Percentiles rank a stretch among this genome's conserved stretches.
Conservation (phyloP, 2,329 filamentous ascomycete genomes). For the Sporothrix brasiliensis region DNA sequence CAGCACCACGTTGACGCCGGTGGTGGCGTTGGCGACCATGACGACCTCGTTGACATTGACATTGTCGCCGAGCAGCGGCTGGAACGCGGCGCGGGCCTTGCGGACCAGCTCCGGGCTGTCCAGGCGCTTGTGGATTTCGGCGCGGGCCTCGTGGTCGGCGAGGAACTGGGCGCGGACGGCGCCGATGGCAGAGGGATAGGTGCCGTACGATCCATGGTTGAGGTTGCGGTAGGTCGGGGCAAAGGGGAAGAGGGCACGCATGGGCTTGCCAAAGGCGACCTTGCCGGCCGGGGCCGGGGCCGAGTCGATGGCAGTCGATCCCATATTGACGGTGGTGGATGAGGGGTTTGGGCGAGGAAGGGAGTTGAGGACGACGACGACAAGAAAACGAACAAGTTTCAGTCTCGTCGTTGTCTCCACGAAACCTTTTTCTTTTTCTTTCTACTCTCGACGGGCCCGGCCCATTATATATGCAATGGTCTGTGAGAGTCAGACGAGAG, state of each 20-base stretch:
- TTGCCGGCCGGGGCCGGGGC: not conserved
- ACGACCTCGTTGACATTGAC: constrained; percentile 58
- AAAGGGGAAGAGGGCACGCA: constrained; percentile 43
- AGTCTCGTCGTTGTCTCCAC: not conserved
- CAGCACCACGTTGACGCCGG: constrained; percentile 67
- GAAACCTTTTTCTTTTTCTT: not conserved
- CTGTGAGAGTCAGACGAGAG: not conserved
- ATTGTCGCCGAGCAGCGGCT: constrained; percentile 57
- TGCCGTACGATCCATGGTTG: constrained; percentile 66
- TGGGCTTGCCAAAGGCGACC: constrained; percentile 37
- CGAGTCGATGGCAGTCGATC: not conserved
- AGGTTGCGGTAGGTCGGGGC: constrained; percentile 41
- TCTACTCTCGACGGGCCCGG: no score
- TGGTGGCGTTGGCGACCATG: constrained; percentile 72
- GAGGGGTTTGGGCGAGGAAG: no score
- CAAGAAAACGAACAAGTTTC: not conserved
- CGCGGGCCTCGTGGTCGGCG: constrained; percentile 59
- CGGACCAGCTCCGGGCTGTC: constrained; percentile 59
- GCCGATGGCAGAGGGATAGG: constrained; percentile 62
- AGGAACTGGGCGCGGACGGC: constrained; percentile 57
- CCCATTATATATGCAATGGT: not conserved
- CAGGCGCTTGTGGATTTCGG: constrained; percentile 68
- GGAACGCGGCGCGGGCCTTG: constrained; percentile 60
- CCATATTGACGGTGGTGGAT: not conserved
- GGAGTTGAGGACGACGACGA: not conserved